Conservation (phyloP, 805 yeast genomes). For the Myxozyma melibiosi region DNA sequence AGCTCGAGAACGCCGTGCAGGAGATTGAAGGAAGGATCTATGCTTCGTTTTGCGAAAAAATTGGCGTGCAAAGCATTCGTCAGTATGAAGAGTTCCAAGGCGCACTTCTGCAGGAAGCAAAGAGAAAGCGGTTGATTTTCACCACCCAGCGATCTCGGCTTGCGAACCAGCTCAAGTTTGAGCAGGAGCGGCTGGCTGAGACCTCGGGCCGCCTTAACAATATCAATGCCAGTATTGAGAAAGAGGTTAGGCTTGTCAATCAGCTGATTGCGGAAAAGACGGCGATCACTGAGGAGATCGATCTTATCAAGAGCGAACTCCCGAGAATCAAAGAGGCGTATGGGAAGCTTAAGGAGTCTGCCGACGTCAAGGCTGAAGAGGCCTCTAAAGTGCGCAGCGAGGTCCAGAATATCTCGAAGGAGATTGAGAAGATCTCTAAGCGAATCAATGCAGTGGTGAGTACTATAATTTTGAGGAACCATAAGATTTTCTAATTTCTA, state of each 20-base stretch:
- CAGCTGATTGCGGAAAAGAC: constrained; percentile 44
- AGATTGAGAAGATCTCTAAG: constrained; percentile 13
- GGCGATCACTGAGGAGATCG: constrained; percentile 48
- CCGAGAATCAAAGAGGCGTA: constrained; percentile 37
- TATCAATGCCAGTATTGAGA: constrained; percentile 41
- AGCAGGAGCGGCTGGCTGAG: constrained; percentile 58
- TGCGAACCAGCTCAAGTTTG: constrained; percentile 65
- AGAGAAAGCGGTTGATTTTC: constrained; percentile 61
- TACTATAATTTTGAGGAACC: background rate
- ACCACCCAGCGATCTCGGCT: constrained; percentile 63
- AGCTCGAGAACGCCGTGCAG: constrained; percentile 46
- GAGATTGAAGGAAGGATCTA: constrained; percentile 36
- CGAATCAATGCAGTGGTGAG: constrained; percentile 17
- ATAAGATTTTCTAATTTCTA: too few relatives aligned
- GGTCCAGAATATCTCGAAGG: constrained; percentile 18
- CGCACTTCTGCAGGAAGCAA: constrained; percentile 33
- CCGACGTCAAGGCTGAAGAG: constrained; percentile 22
- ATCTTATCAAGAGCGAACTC: constrained; percentile 42
- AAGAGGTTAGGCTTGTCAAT: constrained; percentile 47
- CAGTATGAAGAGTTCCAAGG: constrained; percentile 77
- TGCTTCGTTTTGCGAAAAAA: constrained; percentile 56
- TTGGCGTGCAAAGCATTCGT: constrained; percentile 57
- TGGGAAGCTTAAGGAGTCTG: constrained; percentile 21
- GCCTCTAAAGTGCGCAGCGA: constrained; percentile 22
- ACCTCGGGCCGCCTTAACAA: constrained; percentile 51